Conservation (phyloP, 2,329 filamentous ascomycete species). For the Aureobasidium subglaciale region DNA sequence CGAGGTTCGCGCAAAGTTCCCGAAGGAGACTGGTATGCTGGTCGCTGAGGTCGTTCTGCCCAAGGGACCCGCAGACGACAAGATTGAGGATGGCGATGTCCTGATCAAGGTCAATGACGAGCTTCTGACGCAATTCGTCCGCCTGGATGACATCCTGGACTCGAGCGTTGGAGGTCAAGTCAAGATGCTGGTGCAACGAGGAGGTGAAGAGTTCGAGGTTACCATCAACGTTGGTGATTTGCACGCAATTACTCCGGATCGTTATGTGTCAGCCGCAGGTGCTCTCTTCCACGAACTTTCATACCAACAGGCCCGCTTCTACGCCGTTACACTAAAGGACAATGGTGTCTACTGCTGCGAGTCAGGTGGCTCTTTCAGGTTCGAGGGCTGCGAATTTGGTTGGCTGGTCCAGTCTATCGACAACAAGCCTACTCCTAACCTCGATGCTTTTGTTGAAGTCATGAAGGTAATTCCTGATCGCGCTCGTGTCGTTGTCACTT, state of each 20-base stretch:
- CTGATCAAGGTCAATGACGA: constrained; percentile 89
- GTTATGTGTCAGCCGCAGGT: constrained; percentile 89
- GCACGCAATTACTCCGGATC: constrained; percentile 89
- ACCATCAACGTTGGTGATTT: constrained; percentile 81
- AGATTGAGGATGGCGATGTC: constrained; percentile 91
- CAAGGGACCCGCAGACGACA: constrained; percentile 75
- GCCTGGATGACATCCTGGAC: constrained; percentile 85
- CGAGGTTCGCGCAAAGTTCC: constrained; percentile 72
- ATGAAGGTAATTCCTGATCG: constrained; percentile 77
- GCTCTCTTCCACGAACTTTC: constrained; percentile 94
- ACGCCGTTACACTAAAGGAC: constrained; percentile 75
- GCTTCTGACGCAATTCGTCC: constrained; percentile 86
- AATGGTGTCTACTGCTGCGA: constrained; percentile 88
- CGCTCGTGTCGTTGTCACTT: constrained; percentile 83
- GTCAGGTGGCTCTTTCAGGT: constrained; percentile 86
- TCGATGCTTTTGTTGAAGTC: constrained; percentile 83
- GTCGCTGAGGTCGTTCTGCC: constrained; percentile 93
- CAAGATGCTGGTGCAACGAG: constrained; percentile 75
- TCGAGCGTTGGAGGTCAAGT: constrained; percentile 75
- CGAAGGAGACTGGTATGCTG: constrained; percentile 92
- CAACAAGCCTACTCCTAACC: constrained; percentile 80
- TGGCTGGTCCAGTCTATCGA: constrained; percentile 93
- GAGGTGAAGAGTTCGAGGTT: constrained; percentile 78
- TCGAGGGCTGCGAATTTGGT: constrained; percentile 82
- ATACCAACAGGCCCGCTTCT: constrained; percentile 94